Evolutionary conservation across 192 early-diverging fungal species (phyloP), one percentile per base, ranked within the genome.

Genomic region (Dimargaris xerosporica): DNA sequence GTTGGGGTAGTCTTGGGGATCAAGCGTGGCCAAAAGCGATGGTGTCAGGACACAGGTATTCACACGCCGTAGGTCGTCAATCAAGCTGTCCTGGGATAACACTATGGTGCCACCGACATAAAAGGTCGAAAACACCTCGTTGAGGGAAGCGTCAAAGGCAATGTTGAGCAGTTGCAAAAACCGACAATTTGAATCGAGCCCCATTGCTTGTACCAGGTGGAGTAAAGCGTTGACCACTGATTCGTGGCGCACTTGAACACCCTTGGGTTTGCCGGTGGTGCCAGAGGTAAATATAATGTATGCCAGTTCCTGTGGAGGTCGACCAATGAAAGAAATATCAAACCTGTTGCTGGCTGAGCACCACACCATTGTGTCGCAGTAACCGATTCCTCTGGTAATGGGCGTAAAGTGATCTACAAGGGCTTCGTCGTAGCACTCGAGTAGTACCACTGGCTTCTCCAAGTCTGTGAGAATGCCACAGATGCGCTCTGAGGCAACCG

Each of bases 201-300:
- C n/a, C 15, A 44, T 10, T 3, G 15, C 5, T 0, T 9, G 31
- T 19, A 3, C 19, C n/a, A 10, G 11, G 17, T 0, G 34, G 5
- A 0, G 25, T 11, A 60, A 6, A n/a, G 23, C n/a, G 58, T 60
- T 60, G 7, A 43, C 5, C 10, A 43, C 13, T 4, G 58, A 60
- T 23, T 43, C 39, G 39, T 60, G 58, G 11, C 39, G 30, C 4
- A 60, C 41, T 19, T 4, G 34, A 5, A 60, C 42, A n/a, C 58
- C 58, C n/a, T 60, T 60, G 39, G 58, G 58, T n/a, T 21, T 15
- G 26, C 58, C 58, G n/a, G 58, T 60, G 58, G 58, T 60, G 0
- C 58, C 58, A 1, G 58, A 60, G n/a, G 58, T 60, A 19, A 23
- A 44, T 19, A 60, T 23, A 21, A 60, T 60, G 41, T 44, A 43